Evolutionary conservation across 352 stramenopile species (phyloP).

Genomic region (Plasmopara halstedii): DNA sequence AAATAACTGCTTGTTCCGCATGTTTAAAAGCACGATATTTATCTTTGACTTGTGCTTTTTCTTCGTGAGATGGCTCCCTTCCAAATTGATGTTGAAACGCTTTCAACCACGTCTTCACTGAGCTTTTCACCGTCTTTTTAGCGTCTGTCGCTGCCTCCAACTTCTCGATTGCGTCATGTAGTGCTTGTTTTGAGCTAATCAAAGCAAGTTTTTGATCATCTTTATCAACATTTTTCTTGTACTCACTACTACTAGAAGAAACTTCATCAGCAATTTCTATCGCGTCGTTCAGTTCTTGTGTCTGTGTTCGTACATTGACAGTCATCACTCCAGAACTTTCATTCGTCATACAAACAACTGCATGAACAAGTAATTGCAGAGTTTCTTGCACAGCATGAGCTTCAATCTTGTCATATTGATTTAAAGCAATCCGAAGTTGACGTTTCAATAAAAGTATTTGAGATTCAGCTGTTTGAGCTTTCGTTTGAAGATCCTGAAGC

Average conservation of each 20-base stretch:
- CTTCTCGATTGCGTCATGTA: conserved; percentile 27
- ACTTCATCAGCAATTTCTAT: not conserved
- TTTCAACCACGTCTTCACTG: conserved; percentile 60
- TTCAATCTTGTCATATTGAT: conserved; percentile 31
- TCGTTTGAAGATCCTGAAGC: conserved; percentile 25
- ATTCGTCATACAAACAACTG: conserved; percentile 28
- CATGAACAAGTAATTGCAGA: conserved; percentile 29
- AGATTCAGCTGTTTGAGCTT: conserved; percentile 14
- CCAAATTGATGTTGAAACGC: conserved; percentile 41
- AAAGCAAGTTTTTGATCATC: too few species aligned
- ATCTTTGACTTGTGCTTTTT: conserved; percentile 72
- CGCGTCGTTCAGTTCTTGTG: conserved; percentile 1
- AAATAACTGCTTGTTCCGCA: conserved; percentile 44
- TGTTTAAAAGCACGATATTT: conserved; percentile 71
- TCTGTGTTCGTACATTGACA: conserved; percentile 9
- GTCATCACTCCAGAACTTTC: conserved; percentile 8
- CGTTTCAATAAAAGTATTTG: conserved; percentile 31
- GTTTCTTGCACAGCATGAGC: conserved; percentile 32
- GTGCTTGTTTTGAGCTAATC: conserved; percentile 32
- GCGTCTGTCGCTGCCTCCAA: conserved; percentile 24
- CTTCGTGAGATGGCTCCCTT: conserved; percentile 59
- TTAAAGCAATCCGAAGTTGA: conserved; percentile 17
- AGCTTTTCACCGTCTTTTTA: conserved; percentile 47
- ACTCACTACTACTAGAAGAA: conserved; percentile 27
- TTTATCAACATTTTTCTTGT: conserved; percentile 21